phyloP scores from a whole-genome alignment of 2,329 filamentous ascomycete genomes.

The Teratosphaeria viscida region DNA sequence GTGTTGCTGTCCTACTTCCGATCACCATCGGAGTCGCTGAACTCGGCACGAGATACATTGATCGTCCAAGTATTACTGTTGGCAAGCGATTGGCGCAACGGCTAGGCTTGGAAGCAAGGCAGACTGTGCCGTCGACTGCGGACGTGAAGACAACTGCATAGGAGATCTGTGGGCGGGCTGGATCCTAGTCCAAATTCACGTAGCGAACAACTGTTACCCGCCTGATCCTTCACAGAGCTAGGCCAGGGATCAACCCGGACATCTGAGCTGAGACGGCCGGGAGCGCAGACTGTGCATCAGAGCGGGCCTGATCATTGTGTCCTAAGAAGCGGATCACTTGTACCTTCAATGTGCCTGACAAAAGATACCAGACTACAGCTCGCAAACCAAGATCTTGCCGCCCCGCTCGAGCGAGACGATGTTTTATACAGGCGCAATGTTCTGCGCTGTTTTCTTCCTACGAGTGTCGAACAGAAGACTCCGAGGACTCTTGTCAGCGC shows the following conservation, averaged over 20 bases:
- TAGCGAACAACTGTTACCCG: not conserved
- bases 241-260: not conserved
- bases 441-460: not conserved
- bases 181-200: not conserved
- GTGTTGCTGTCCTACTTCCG: not conserved
- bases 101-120: not conserved
- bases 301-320: not conserved
- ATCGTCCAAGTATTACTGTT: not conserved
- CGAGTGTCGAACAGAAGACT: not conserved
- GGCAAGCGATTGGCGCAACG: not conserved
- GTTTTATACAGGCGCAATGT: no score
- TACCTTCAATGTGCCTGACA: not conserved
- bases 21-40: not conserved
- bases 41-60: not conserved
- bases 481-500: not conserved
- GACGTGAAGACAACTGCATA: not conserved
- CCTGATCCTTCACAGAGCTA: not conserved
- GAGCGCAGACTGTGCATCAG: not conserved
- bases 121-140: not conserved
- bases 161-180: not conserved
- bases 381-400: not conserved
- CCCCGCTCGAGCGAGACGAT: not conserved
- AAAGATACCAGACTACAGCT: not conserved
- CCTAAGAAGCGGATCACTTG: not conserved
- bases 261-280: not conserved